Conservation (phyloP, 1,284 basidiomycete genomes). For the Ceratobasidium sp. region DNA sequence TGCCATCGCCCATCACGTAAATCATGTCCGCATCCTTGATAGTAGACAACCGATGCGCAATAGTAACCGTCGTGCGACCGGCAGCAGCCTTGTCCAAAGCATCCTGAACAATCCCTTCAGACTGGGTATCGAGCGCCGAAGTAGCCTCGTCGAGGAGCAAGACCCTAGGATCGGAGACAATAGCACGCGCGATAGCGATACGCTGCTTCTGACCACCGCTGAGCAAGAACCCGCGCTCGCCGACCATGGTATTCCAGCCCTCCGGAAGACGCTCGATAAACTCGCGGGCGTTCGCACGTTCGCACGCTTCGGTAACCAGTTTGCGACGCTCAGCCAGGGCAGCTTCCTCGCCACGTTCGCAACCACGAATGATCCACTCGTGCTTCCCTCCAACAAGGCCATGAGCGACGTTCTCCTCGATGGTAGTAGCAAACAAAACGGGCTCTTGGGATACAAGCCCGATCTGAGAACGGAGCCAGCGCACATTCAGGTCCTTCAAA, state of each 20-base stretch:
- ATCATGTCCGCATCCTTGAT: slow-evolving; percentile 56
- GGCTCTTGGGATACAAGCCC: slow-evolving; percentile 93
- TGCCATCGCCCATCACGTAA: slow-evolving; percentile 55
- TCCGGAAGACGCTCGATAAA: slow-evolving; percentile 88
- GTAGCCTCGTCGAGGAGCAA: slow-evolving; percentile 84
- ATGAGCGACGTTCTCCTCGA: slow-evolving; percentile 84
- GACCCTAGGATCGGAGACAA: slow-evolving; percentile 89
- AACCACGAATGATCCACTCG: slow-evolving; percentile 35
- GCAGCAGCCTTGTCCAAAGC: slow-evolving; percentile 92
- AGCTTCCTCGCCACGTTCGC: slow-evolving; percentile 68
- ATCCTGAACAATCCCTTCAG: slow-evolving; percentile 92
- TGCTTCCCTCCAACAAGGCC: slow-evolving; percentile 78
- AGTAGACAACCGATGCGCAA: slow-evolving; percentile 59
- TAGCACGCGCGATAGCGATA: slow-evolving; percentile 90
- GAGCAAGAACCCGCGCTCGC: slow-evolving; percentile 91
- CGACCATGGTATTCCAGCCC: slow-evolving; percentile 91
- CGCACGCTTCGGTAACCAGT: slow-evolving; percentile 86
- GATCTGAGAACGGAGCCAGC: slow-evolving; percentile 90
- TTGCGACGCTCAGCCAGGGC: slow-evolving; percentile 80
- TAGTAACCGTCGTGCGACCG: slow-evolving; percentile 60
- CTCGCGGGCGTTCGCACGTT: slow-evolving; percentile 91
- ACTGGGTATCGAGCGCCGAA: slow-evolving; percentile 85
- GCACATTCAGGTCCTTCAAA: slow-evolving; percentile 82
- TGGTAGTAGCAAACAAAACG: slow-evolving; percentile 83
- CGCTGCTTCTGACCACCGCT: slow-evolving; percentile 88